Conservation (phyloP, 2,329 filamentous ascomycete genomes). For the Colletotrichum sp. region DNA sequence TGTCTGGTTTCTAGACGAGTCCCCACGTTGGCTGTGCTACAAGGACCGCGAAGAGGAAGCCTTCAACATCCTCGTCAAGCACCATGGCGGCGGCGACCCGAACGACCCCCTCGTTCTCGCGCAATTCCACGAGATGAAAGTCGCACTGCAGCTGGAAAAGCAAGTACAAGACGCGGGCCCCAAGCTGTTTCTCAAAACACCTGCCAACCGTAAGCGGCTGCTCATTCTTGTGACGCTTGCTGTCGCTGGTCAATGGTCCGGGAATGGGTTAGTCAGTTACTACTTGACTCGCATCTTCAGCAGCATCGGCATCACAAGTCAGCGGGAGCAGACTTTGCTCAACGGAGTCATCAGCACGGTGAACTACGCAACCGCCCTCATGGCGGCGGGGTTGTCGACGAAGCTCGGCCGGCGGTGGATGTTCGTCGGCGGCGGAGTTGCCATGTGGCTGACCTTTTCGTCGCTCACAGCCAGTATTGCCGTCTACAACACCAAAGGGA, state of each 20-base stretch:
- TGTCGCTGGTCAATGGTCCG: constrained; percentile 29
- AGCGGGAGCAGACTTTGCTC: constrained; percentile 41
- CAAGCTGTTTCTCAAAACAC: constrained; percentile 24
- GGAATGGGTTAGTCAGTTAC: constrained; percentile 37
- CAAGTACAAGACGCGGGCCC: neutral
- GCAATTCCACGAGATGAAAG: constrained; percentile 32
- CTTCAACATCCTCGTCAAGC: constrained; percentile 34
- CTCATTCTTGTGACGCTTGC: constrained; percentile 26
- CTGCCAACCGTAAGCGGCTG: constrained; percentile 28
- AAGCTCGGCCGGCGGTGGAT: constrained; percentile 20
- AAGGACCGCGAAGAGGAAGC: constrained; percentile 34
- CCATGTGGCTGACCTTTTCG: constrained; percentile 8
- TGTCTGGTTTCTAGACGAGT: constrained; percentile 28
- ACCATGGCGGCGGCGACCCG: constrained; percentile 58
- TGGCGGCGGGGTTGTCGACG: neutral
- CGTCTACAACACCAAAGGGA: neutral
- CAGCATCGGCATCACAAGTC: constrained; percentile 29
- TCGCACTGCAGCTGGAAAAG: neutral
- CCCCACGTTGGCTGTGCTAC: constrained; percentile 35
- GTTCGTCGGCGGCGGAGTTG: constrained; percentile 27
- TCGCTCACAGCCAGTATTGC: neutral
- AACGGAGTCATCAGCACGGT: constrained; percentile 31
- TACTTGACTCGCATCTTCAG: constrained; percentile 41
- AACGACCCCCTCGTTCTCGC: constrained; percentile 53
- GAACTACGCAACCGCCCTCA: neutral